Base-by-base conservation (phyloP, 495 filamentous ascomycete species). In the Xylaria castorea region DNA sequence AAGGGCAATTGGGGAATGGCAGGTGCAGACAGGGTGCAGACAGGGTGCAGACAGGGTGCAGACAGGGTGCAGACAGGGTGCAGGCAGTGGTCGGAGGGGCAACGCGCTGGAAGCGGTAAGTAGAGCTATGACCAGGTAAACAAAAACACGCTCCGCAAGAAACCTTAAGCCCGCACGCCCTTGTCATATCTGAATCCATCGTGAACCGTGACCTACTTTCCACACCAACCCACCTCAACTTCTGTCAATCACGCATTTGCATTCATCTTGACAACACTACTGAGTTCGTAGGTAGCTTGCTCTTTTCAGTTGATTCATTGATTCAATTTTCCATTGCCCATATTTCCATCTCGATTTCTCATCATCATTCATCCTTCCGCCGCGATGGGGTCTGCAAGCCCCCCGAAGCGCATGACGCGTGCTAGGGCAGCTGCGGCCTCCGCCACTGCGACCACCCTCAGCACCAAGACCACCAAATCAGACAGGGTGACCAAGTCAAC, bases 401-500 rank as follows among this genome's bases (percentile, higher is more conserved):
- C 78, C 25, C 88, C 87, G 38, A 89, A 90, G 76, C 86, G 89
- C 66, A 84, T 89, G 70, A 91, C 89, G 66, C 85, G 89, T 71
- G 87, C 88, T 58, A 82, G 88, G 72, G 87, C 88, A 48, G 81
- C 79, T 73, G 75, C 75, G 51, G 81, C 78, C 63, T 78, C 75
- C 66, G 81, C 79, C 55, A 74, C 81, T 48, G 79, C 78, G n/a
- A 75, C 81, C 67, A 71, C 80, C 18, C 84, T 80, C 69, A 73
- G 76, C 14, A 75, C 84, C 60, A 84, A 80, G 75, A 63, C 81
- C 42, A 79, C 79, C 64, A 83, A 80, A 73, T 68, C 81, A 36
- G 79, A 79, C 63, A 79, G 72, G 44, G 72, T 76, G n/a, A 62
- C 76, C 46, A 69, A 80, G n/a, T 36, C 76, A 0, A 62, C 76